Evolutionary conservation across 192 early-diverging fungal species (phyloP), one percentile per base, ranked within the genome.

Genomic region (Lunasporangiospora selenospora): DNA sequence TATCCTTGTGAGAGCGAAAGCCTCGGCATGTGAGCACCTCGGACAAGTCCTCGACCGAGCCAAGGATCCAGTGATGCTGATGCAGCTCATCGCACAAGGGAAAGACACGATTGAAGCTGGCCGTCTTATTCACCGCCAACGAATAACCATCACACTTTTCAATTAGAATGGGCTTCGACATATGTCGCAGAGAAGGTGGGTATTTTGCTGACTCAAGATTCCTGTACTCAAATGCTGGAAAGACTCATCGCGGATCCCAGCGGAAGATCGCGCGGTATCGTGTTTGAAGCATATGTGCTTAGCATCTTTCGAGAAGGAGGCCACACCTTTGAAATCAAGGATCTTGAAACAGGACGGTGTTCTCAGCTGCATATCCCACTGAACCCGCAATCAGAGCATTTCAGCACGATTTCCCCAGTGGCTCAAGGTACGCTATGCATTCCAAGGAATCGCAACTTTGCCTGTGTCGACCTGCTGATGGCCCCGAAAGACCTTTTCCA

Each of bases 211-310:
- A 30, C 32, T 18, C 26, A 69, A 24, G 32, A 32, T 33, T 7
- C 39, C 26, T 54, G 57, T 33, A 53, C 33, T 8, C 41, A 53
- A 9, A 53, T 69, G 32, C 23, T 60, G 36, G 37, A 60, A 26
- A 48, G 13, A 30, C 50, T 46, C 21, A 16, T 60, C 45, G 30
- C 2, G 34, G 1, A 53, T 34, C 30, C 57, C 33, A 4, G 3
- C 37, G 50, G 51, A 34, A 56, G 16, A 18, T 56, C 52, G 42
- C 56, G 45, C 13, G 59, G 54, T 34, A 38, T 53, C 27, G 56
- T 71, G 47, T 71, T 71, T 38, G 59, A 62, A 30, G 13, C 53
- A 51, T 50, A 62, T 40, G 67, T 56, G n/a, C 43, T 55, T 30
- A 52, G 30, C 29, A 30, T 33, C 58, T 56, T 71, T 37, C 48